Percentiles rank a stretch among this genome's conserved stretches.
These are phyloP conservation scores for Yamadazyma trypodendri DNA, from an alignment of 1,139 yeast species.

Conservation along the genomic window DNA sequence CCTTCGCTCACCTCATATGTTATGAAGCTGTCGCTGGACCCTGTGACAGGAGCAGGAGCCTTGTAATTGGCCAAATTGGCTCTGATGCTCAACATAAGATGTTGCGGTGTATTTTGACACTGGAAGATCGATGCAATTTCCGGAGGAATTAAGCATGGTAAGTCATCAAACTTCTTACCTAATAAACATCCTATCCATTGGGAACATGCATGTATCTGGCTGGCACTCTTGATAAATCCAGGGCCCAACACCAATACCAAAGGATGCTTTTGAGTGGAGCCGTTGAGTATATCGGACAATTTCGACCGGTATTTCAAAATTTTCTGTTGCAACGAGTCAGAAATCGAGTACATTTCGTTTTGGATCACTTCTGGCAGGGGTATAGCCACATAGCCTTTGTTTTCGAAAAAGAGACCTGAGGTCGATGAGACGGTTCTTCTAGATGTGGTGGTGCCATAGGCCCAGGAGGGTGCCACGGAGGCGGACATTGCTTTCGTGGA, in stretches of 20 bases:
- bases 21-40: constrained; percentile 16
- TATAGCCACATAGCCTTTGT: constrained; percentile 27
- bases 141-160: constrained; percentile 12
- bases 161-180: constrained; percentile 15
- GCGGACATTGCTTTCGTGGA: too few relatives aligned
- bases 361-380: constrained; percentile 48
- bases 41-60: constrained; percentile 11
- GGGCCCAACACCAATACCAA: constrained; percentile 45
- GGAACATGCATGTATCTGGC: constrained; percentile 40
- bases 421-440: constrained; percentile 11
- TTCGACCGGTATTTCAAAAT: constrained; percentile 24
- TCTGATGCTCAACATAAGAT: constrained; percentile 24
- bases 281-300: constrained; percentile 10
- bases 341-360: constrained; percentile 36
- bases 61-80: constrained; percentile 33
- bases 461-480: not conserved
- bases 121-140: constrained; percentile 14
- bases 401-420: constrained; percentile 24
- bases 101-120: constrained; percentile 5
- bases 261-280: constrained; percentile 13
- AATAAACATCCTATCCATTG: constrained; percentile 35
- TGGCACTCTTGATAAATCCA: constrained; percentile 22
- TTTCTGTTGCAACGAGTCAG: constrained; percentile 23
- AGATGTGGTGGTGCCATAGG: constrained; percentile 14
- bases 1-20: constrained; percentile 40